Percentiles rank a stretch among this genome's conserved stretches.
Conservation (phyloP, 2,329 filamentous ascomycete species). For the Colletotrichum sp. region DNA sequence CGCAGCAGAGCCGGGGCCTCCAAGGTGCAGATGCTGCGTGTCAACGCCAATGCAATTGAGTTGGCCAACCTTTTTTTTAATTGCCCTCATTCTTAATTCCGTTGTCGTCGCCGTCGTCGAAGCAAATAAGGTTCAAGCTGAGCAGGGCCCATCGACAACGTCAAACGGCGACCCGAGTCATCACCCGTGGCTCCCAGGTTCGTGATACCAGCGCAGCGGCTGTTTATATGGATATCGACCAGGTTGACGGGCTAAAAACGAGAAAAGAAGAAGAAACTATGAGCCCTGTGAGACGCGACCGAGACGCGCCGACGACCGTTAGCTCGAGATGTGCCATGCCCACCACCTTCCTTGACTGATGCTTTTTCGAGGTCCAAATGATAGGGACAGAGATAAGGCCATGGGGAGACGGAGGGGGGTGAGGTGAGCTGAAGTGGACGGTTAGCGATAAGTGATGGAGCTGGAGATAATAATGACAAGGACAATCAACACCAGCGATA, state of each 20-base stretch:
- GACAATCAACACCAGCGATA: background rate
- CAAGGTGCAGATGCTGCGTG: background rate
- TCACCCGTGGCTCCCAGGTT: background rate
- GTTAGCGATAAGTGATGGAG: background rate
- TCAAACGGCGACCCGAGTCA: constrained; percentile 10
- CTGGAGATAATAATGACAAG: background rate
- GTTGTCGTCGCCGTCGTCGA: background rate
- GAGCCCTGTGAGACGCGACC: constrained; percentile 5
- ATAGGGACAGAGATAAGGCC: background rate
- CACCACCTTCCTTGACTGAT: background rate
- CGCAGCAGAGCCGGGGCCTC: background rate
- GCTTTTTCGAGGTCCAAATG: background rate
- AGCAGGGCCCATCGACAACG: background rate
- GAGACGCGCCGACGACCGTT: background rate
- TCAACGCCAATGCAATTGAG: constrained; percentile 2
- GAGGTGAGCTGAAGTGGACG: background rate
- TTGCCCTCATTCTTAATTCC: background rate
- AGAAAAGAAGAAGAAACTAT: background rate
- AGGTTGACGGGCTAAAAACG: background rate
- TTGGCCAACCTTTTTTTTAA: background rate
- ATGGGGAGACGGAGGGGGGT: background rate
- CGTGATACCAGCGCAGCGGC: background rate
- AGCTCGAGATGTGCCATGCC: background rate
- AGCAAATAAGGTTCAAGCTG: background rate
- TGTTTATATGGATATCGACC: background rate